Evolutionary conservation across 2,329 filamentous ascomycete species (phyloP), one percentile per base, ranked within the genome.

Genomic region (Exophiala xenobiotica): DNA sequence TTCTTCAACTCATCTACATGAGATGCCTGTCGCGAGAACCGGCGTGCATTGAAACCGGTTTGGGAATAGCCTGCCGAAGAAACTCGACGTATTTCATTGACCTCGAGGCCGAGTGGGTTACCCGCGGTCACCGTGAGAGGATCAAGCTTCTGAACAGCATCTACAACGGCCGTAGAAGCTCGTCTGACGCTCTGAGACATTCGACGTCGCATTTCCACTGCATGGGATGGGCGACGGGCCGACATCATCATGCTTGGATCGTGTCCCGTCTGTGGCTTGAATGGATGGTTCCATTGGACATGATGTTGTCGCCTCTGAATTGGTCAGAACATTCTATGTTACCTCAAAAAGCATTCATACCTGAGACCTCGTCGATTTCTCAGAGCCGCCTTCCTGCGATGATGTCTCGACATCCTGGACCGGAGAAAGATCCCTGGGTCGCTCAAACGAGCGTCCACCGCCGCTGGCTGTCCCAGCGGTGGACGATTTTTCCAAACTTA

Each of bases 71-170:
- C 51, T 16, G 38, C 51, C 3, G 54, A 54, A n/a, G 54, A 54
- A 3, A 57, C 51, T 33, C 51, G 33, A 11, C 54, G 51, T 18
- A 48, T 51, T 26, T 57, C 54, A 23, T 57, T 57, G 37, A 57
- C 48, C 11, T 33, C 51, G 14, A 54, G 46, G 4, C 43, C 42
- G 4, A 57, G 37, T 7, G 54, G 54, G 45, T 57, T 57, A n/a
- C 54, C 51, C 38, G 38, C 26, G 4, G 54, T 53, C 6, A 45
- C 37, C 14, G 49, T 52, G 14, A 57, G 38, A 12, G 54, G 54
- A 35, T 57, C 54, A 20, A 57, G 16, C 38, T 53, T 56, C 9
- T 56, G 39, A 14, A 47, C 46, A 6, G 40, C 51, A 37, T 50
- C 54, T 8, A 40, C 46, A 3, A 56, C 26, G 8, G 46, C 51